phyloP scores from a whole-genome alignment of 2,329 filamentous ascomycete genomes.

The Rhynchosporium agropyri region DNA sequence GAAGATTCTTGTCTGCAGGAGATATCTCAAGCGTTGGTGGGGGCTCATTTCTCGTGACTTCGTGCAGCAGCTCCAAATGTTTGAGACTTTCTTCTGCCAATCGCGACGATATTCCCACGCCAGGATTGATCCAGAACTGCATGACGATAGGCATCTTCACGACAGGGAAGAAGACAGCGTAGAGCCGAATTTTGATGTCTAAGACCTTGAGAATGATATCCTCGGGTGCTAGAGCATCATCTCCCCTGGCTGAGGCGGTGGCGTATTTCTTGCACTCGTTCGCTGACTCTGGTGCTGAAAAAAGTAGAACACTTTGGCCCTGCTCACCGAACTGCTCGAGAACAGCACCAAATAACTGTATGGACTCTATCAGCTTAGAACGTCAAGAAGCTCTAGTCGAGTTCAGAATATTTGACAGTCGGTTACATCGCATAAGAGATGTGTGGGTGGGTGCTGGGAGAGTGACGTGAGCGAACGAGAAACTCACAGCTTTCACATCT shows the following conservation, averaged over 20 bases:
- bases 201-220: constrained; percentile 30
- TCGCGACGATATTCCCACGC: constrained; percentile 51
- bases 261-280: constrained; percentile 30
- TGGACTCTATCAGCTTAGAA: constrained; percentile 13
- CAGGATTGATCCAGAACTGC: constrained; percentile 51
- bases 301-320: constrained; percentile 27
- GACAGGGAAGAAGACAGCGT: constrained; percentile 48
- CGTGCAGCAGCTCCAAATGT: constrained; percentile 43
- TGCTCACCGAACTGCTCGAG: constrained; percentile 19
- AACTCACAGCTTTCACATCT: constrained; percentile 33
- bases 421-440: neutral
- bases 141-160: constrained; percentile 44
- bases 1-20: constrained; percentile 45
- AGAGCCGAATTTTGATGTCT: constrained; percentile 44
- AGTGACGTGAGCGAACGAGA: neutral
- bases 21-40: constrained; percentile 44
- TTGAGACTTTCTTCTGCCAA: constrained; percentile 49
- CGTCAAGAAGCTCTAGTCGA: constrained; percentile 1
- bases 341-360: constrained; percentile 21
- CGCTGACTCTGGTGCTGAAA: constrained; percentile 26
- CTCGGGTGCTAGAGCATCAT: constrained; percentile 20
- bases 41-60: constrained; percentile 40
- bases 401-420: neutral
- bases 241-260: constrained; percentile 20
- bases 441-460: neutral